phyloP scores from a whole-genome alignment of 352 stramenopile genomes.

The Blastocystis sp. region DNA sequence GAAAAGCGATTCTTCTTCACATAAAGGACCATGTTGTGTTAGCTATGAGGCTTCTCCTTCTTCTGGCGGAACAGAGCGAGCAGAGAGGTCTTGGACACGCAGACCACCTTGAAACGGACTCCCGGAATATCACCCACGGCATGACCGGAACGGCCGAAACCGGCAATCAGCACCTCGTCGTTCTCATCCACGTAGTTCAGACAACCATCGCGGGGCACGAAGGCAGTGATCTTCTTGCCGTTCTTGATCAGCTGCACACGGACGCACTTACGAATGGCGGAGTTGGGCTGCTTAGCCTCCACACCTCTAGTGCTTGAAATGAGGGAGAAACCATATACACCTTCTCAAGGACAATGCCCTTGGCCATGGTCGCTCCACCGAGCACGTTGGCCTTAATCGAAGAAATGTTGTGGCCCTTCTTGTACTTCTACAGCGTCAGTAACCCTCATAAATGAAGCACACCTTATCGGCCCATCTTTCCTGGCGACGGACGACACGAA shows the following conservation, averaged over 20 bases:
- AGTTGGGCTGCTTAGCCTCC: conserved; percentile 99
- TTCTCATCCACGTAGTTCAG: conserved; percentile 99
- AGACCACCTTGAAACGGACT: conserved; percentile 97
- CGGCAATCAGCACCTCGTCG: conserved; percentile 91
- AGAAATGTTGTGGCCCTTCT: conserved; percentile 97
- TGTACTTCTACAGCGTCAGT: conserved; percentile 84
- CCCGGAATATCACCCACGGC: conserved; percentile 99
- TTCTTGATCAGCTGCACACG: conserved; percentile 99
- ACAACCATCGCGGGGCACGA: conserved; percentile 99
- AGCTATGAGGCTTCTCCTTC: conserved; percentile 99
- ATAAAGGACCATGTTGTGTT: conserved; percentile 72
- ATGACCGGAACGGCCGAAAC: conserved; percentile 97
- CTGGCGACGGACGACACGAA: conserved; percentile 92
- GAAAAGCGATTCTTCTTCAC: conserved; percentile 48
- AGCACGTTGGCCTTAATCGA: conserved; percentile 99
- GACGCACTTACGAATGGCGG: conserved; percentile 99
- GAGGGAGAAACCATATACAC: conserved; percentile 78
- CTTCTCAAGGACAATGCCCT: conserved; percentile 99
- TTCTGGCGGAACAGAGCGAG: conserved; percentile 99
- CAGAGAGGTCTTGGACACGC: conserved; percentile 75
- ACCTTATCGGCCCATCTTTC: conserved; percentile 93
- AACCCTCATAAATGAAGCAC: conserved; percentile 35
- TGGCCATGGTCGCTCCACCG: conserved; percentile 95
- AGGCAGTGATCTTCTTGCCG: conserved; percentile 99
- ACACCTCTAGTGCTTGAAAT: conserved; percentile 81